Evolutionary conservation across 805 yeast species (phyloP).

Genomic region (Dipodascus albidus): DNA sequence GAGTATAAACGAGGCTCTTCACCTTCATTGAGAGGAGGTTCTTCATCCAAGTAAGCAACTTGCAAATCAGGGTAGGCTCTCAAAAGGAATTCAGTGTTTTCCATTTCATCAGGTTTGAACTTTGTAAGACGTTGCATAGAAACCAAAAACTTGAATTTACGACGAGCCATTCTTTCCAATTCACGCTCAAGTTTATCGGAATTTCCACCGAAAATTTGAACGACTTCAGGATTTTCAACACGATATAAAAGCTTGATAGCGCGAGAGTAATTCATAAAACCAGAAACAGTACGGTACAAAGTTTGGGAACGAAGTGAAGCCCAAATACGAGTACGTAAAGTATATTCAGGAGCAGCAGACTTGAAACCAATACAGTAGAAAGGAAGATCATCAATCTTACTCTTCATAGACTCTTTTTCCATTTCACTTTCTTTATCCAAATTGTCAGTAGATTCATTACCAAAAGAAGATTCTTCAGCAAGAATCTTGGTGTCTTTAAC

Average conservation of each 20-base stretch:
- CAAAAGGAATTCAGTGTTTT: conserved; percentile 54
- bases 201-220: conserved; percentile 97
- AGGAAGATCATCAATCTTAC: conserved; percentile 83
- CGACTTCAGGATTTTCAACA: conserved; percentile 91
- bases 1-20: conserved; percentile 46
- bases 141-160: conserved; percentile 71
- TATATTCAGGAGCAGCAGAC: conserved; percentile 94
- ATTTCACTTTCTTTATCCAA: conserved; percentile 33
- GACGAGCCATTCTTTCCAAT: conserved; percentile 67
- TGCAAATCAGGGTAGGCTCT: conserved; percentile 59
- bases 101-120: conserved; percentile 53
- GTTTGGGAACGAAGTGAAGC: conserved; percentile 97
- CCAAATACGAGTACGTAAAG: conserved; percentile 95
- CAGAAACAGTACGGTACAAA: conserved; percentile 90
- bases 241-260: conserved; percentile 89
- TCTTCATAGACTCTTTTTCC: conserved; percentile 63
- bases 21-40: conserved; percentile 41
- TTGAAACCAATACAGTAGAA: conserved; percentile 96
- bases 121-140: conserved; percentile 78
- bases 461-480: conserved; percentile 89
- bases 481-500: conserved; percentile 91
- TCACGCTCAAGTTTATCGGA: conserved; percentile 95
- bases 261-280: conserved; percentile 96
- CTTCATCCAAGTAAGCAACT: conserved; percentile 92
- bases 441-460: conserved; percentile 31